A percentile compares a stretch with the other conserved stretches of the same genome.
phyloP scores from a whole-genome alignment of 345 rosid species.

The Citrus hindsii region DNA sequence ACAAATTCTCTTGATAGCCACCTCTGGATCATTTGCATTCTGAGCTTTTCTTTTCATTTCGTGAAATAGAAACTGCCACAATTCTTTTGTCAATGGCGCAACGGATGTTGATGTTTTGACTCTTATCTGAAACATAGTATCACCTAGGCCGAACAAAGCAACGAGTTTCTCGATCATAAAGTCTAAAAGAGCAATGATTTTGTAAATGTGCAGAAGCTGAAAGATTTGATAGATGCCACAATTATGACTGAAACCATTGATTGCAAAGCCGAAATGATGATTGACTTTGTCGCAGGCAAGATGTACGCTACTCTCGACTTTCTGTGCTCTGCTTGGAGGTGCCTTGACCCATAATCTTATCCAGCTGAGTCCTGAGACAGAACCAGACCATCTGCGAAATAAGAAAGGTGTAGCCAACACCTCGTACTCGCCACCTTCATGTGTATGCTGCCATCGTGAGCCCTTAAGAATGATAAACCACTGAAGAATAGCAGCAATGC shows the following conservation, averaged over 20 bases:
- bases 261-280: background rate
- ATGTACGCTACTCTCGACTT: slow-evolving; percentile 5
- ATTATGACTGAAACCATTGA: background rate
- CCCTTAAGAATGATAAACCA: slow-evolving; percentile 19
- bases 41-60: background rate
- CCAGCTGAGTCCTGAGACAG: slow-evolving; percentile 44
- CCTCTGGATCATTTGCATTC: background rate
- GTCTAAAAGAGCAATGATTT: background rate
- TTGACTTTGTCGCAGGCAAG: background rate
- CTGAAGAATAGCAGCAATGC: background rate
- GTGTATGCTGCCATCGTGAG: background rate
- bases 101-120: background rate
- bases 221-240: background rate
- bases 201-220: background rate
- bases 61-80: background rate
- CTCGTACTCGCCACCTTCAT: background rate
- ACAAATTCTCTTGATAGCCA: slow-evolving; percentile 26
- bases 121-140: background rate
- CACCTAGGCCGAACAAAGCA: background rate
- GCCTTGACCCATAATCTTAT: slow-evolving; percentile 40
- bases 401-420: slow-evolving; percentile 33
- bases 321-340: slow-evolving; percentile 7
- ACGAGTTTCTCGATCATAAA: background rate
- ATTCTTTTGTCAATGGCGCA: background rate
- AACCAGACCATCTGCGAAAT: slow-evolving; percentile 55